These are phyloP conservation scores for Phytophthora meadii DNA, from an alignment of 352 stramenopile genomes.

Conservation along the genomic window DNA sequence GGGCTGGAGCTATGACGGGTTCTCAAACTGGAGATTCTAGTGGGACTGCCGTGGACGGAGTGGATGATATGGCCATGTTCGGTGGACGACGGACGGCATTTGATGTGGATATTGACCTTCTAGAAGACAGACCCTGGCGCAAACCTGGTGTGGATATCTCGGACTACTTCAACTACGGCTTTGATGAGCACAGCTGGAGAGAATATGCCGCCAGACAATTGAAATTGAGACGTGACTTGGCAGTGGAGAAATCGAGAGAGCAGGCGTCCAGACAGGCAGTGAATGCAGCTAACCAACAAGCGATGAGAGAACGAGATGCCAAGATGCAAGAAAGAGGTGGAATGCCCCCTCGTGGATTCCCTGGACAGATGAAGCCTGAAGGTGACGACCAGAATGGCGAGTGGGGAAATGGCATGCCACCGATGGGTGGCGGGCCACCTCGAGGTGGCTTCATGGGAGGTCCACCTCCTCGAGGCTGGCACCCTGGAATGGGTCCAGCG, in stretches of 20 bases:
- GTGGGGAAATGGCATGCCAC: conserved; percentile 32
- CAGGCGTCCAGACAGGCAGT: conserved; percentile 81
- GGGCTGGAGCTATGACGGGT: conserved; percentile 5
- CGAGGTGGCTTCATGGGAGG: conserved; percentile 62
- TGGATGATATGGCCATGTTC: conserved; percentile 82
- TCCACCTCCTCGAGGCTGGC: conserved; percentile 64
- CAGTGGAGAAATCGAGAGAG: conserved; percentile 79
- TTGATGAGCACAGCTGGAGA: conserved; percentile 87
- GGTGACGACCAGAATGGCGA: conserved; percentile 31
- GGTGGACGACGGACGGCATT: conserved; percentile 90
- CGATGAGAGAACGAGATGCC: conserved; percentile 41
- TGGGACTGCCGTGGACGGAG: conserved; percentile 29
- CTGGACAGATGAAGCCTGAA: conserved; percentile 34
- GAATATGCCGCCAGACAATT: conserved; percentile 88
- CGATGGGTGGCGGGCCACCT: conserved; percentile 31
- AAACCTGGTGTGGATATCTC: conserved; percentile 92
- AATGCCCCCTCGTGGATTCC: conserved; percentile 36
- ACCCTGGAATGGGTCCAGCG: conserved; percentile 74
- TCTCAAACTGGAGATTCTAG: conserved; percentile 26
- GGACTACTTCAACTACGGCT: conserved; percentile 95
- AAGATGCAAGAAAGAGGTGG: conserved; percentile 40
- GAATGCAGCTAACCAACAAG: conserved; percentile 57
- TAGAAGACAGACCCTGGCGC: conserved; percentile 92
- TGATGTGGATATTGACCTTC: conserved; percentile 92
- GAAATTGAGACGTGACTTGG: conserved; percentile 67